A percentile compares a stretch with the other conserved stretches of the same genome.
Conservation (phyloP, 176 grass and related monocot species). For the Eragrostis curvula region DNA sequence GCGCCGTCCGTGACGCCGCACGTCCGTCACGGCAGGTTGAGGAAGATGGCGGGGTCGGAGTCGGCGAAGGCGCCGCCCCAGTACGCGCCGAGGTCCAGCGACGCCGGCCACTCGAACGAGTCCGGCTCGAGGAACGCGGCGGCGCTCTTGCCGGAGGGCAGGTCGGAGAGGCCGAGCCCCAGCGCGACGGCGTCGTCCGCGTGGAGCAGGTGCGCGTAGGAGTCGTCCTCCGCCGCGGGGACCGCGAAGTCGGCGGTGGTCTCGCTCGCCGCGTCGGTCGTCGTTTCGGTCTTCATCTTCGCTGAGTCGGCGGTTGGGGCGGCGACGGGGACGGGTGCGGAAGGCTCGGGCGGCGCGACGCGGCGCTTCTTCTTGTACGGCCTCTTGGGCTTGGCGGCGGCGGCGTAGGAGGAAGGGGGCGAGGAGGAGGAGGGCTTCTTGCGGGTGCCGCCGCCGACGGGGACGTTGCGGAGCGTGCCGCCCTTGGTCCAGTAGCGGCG, state of each 20-base stretch:
- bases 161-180: slow-evolving; percentile 31
- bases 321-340: too few species aligned
- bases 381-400: slow-evolving; percentile 24
- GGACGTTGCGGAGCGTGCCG: slow-evolving; percentile 78
- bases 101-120: slow-evolving; percentile 49
- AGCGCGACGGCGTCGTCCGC: slow-evolving; percentile 40
- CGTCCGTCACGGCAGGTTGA: slow-evolving; percentile 45
- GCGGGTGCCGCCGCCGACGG: slow-evolving; percentile 73
- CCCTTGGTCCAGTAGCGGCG: slow-evolving; percentile 95
- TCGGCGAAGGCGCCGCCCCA: slow-evolving; percentile 39
- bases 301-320: not conserved
- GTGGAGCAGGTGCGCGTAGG: slow-evolving; percentile 39
- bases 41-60: slow-evolving; percentile 43
- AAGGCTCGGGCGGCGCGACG: not conserved
- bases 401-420: not conserved
- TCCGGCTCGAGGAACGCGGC: not conserved
- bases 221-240: slow-evolving; percentile 31
- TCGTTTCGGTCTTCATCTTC: not conserved
- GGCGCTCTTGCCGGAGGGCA: not conserved
- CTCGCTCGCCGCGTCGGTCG: slow-evolving; percentile 37
- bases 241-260: slow-evolving; percentile 35
- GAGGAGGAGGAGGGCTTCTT: slow-evolving; percentile 20
- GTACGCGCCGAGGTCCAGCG: slow-evolving; percentile 42
- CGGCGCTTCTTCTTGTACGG: slow-evolving; percentile 52
- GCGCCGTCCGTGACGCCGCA: not conserved